A percentile compares a stretch with the other conserved stretches of the same genome.
phyloP scores from a whole-genome alignment of 352 stramenopile species.

The Paralagenidium karlingii region DNA sequence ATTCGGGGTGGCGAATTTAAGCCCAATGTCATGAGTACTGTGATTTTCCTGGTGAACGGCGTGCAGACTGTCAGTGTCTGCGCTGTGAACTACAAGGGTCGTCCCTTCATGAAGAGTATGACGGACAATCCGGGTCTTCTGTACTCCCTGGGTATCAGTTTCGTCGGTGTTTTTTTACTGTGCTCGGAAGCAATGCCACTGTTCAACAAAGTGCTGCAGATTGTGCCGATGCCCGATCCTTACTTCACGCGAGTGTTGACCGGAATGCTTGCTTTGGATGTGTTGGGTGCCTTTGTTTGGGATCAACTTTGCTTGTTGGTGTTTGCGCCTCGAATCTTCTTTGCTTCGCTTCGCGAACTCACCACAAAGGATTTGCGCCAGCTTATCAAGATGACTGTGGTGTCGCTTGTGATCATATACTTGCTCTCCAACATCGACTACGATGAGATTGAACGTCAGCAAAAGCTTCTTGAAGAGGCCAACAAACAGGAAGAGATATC shows the following conservation, averaged over 20 bases:
- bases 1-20: conserved; percentile 85
- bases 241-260: conserved; percentile 74
- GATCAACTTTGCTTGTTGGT: conserved; percentile 75
- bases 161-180: conserved; percentile 84
- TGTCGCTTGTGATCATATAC: conserved; percentile 81
- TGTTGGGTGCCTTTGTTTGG: conserved; percentile 78
- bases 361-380: conserved; percentile 70
- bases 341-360: conserved; percentile 59
- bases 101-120: conserved; percentile 98
- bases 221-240: conserved; percentile 84
- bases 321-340: conserved; percentile 81
- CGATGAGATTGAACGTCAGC: conserved; percentile 81
- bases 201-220: conserved; percentile 88
- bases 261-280: conserved; percentile 66
- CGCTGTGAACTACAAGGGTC: conserved; percentile 96
- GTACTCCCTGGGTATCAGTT: conserved; percentile 77
- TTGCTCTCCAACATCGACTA: conserved; percentile 83
- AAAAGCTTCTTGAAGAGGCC: conserved; percentile 65
- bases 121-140: conserved; percentile 94
- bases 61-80: conserved; percentile 97
- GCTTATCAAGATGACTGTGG: conserved; percentile 74
- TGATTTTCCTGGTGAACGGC: conserved; percentile 95
- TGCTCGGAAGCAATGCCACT: conserved; percentile 86
- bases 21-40: conserved; percentile 97
- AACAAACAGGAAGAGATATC: too few species aligned